Base-by-base conservation (phyloP, 345 rosid genomes). In the Eucalyptus urophylla region DNA sequence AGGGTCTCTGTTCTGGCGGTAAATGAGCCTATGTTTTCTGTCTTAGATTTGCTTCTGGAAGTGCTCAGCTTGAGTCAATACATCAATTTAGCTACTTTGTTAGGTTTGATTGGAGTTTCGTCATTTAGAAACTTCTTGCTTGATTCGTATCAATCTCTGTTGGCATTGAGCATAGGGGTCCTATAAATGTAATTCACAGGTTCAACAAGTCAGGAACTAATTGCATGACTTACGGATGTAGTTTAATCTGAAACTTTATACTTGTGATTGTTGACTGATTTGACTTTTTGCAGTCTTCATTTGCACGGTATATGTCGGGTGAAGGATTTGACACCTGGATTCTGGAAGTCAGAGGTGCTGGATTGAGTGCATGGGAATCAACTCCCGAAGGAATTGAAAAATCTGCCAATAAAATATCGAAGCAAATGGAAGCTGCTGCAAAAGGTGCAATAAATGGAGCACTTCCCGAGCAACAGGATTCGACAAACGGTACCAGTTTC, bases 271-370 rank as follows among this genome's bases (percentile, higher is more conserved):
- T 40, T 27, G 17, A 49, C 60, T 87, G 49, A 33, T 40, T 86
- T 7, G 85, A 47, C 50, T 33, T 40, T 92, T 72, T 90, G 33
- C 94, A 97, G 98, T 95, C 94, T 89, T 98, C 99, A 43, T 98
- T 98, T 93, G 99, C 98, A 11, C 93, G 99, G 54, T 93, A 93
- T 88, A 96, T 96, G 98, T 95, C 98, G 62, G 90, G 90, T 86
- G 95, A 97, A 88, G 99, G 99, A 89, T 98, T 95, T 93, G 99
- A 98, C 91, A 98, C 99, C 4, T 98, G 99, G 99, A 88, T 97
- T 90, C 97, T 98, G 47, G 99, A 98, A 92, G 95, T 98, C 88
- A 95, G 98, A 91, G 99, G 99, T 80, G 99, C 99, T 49, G 99
- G 99, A 14, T 91, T 98, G 93, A 98, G 99, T 87, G 90, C 94